Conservation (phyloP, 371 early-diverging fungal species). For the Saksenaea vasiformis region DNA sequence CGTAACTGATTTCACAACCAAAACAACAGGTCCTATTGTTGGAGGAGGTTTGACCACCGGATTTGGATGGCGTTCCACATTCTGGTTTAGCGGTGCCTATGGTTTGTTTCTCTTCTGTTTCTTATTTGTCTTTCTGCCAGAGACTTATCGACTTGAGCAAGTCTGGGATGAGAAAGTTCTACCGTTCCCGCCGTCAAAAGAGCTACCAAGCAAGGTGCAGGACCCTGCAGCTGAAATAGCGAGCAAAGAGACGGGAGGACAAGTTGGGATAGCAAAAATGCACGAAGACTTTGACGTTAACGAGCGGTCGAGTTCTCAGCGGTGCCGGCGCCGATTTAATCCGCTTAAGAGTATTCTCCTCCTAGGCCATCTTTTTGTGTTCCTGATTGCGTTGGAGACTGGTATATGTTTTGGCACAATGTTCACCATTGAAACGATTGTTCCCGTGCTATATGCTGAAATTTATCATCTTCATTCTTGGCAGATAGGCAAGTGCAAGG, state of each 20-base stretch:
- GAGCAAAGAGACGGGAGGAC: background rate
- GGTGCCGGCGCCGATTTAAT: background rate
- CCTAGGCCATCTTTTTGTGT: background rate
- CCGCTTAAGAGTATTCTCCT: slow-evolving; percentile 4
- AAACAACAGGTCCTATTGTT: slow-evolving; percentile 35
- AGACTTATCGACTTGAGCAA: slow-evolving; percentile 62
- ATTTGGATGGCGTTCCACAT: slow-evolving; percentile 66
- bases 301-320: background rate
- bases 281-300: background rate
- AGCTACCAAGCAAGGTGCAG: background rate
- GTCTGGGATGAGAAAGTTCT: slow-evolving; percentile 11
- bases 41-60: slow-evolving; percentile 43
- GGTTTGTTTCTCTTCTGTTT: slow-evolving; percentile 55
- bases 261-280: background rate
- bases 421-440: background rate
- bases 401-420: slow-evolving; percentile 9
- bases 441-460: background rate
- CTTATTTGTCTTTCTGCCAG: slow-evolving; percentile 65
- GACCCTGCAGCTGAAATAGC: background rate
- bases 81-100: slow-evolving; percentile 69
- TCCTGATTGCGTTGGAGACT: background rate
- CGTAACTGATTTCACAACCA: background rate
- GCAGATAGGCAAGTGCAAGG: background rate
- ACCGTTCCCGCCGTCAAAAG: background rate
- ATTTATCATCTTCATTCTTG: background rate